Base-by-base conservation (phyloP, 768 basidiomycete species). In the Pulveroboletus sp. region DNA sequence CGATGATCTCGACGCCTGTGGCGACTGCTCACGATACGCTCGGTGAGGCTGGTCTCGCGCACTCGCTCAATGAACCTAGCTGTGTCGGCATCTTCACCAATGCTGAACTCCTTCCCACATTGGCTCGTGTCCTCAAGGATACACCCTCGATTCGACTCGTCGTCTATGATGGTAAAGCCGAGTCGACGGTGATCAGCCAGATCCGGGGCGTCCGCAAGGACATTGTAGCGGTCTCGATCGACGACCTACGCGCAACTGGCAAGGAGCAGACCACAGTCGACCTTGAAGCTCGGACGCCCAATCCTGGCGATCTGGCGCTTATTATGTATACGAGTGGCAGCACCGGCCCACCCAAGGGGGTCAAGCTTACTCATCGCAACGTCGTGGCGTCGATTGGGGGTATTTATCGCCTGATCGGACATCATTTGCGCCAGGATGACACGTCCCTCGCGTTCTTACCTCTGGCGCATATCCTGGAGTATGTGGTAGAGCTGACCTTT, bases 1-100 rank as follows among this genome's bases (percentile, higher is more conserved):
- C 81, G 0, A 76, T 79, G 12, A 87, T 93, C 50, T 82, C 85
- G 7, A 83, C 84, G 3, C 77, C 85, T 8, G 89, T 96, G 57
- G 93, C 92, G 1, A 98, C 96, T 2, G 93, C 94, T 0, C 97
- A 99, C 69, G 95, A 96, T 63, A 95, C 92, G 2, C 85, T 98
- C 21, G 95, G 96, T 46, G 86, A 89, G 63, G 73, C 80, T 0
- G 93, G 95, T 44, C 81, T 99, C 17, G 73, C 83, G 0, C 93
- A 98, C 68, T 93, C 95, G 0, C 80, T 98, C 51, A 88, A 91
- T 66, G 86, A 90, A 61, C 91, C 94, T 4, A 74, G 85, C 40
- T 93, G 88, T 56, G 76, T 82, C 24, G 87, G 83, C 51, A 75
- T 97, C 63, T 96, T 90, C 73, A 95, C 93, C 57, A 95, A 99